Evolutionary conservation across 2,329 filamentous ascomycete genomes (phyloP).

Genomic region (Aspergillus sp.): DNA sequence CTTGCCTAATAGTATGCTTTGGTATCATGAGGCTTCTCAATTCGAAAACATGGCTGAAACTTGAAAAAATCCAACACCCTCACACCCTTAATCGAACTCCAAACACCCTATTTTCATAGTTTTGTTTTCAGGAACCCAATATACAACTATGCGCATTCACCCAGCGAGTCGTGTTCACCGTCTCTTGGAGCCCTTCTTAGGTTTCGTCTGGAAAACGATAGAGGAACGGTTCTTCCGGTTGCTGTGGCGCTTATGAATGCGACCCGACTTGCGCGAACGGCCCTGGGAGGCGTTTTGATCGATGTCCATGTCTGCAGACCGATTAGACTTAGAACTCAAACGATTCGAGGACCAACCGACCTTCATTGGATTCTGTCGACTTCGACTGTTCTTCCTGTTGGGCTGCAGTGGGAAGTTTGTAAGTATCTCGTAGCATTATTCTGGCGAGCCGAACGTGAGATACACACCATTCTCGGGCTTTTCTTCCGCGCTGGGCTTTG

Average conservation of each 20-base stretch:
- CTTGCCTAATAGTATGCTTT: not conserved
- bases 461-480: slow-evolving; percentile 34
- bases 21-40: not conserved
- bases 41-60: not conserved
- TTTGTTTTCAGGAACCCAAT: not conserved
- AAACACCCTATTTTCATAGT: not conserved
- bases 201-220: slow-evolving; percentile 37
- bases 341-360: slow-evolving; percentile 11
- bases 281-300: slow-evolving; percentile 27
- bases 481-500: slow-evolving; percentile 60
- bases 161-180: slow-evolving; percentile 20
- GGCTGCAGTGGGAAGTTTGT: slow-evolving; percentile 13
- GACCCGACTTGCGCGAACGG: slow-evolving; percentile 26
- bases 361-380: slow-evolving; percentile 17
- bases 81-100: not conserved
- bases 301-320: slow-evolving; percentile 38
- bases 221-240: slow-evolving; percentile 33
- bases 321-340: slow-evolving; percentile 6
- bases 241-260: slow-evolving; percentile 37
- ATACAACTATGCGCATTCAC: not conserved
- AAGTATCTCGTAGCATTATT: not conserved
- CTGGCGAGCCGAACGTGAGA: not conserved
- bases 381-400: slow-evolving; percentile 15
- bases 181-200: slow-evolving; percentile 30
- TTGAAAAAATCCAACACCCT: not conserved